Percentiles rank a stretch among this genome's conserved stretches.
phyloP scores from a whole-genome alignment of 768 basidiomycete species.

The Lactifluus piperatus region DNA sequence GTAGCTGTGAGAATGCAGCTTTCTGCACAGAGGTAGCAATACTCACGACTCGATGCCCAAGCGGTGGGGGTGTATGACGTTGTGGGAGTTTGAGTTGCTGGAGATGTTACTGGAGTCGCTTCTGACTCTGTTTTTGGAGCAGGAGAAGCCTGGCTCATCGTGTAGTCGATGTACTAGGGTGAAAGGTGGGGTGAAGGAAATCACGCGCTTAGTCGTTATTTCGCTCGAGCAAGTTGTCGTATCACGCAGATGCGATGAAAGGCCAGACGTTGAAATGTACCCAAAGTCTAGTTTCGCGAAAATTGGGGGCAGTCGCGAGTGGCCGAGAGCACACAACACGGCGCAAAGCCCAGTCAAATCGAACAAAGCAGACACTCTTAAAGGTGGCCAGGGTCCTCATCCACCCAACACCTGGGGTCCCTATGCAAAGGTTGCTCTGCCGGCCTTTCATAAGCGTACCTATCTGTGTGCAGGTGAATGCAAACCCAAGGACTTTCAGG shows the following conservation, averaged over 20 bases:
- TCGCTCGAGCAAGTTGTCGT: not conserved
- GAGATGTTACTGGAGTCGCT: not conserved
- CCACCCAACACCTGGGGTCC: not conserved
- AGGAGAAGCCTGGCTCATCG: conserved; percentile 14
- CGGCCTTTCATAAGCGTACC: too few relatives aligned
- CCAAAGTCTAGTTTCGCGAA: not conserved
- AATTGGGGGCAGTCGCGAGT: not conserved
- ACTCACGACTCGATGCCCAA: conserved; percentile 16
- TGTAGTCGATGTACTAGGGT: not conserved
- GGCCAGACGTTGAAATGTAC: not conserved
- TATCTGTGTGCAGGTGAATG: too few relatives aligned
- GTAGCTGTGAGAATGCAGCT: not conserved
- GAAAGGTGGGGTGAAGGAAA: not conserved
- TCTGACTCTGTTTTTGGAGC: conserved; percentile 12
- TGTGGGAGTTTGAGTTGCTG: conserved; percentile 11
- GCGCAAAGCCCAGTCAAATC: not conserved
- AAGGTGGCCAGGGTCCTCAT: not conserved
- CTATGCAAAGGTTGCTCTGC: too few relatives aligned
- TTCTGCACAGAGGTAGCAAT: not conserved
- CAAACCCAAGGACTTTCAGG: too few relatives aligned
- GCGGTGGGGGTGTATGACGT: conserved; percentile 8
- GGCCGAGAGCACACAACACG: not conserved
- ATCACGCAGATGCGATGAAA: not conserved
- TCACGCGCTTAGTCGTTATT: not conserved
- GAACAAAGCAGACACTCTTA: not conserved